phyloP scores from a whole-genome alignment of 2,329 filamentous ascomycete genomes.

The Fusarium longipes region DNA sequence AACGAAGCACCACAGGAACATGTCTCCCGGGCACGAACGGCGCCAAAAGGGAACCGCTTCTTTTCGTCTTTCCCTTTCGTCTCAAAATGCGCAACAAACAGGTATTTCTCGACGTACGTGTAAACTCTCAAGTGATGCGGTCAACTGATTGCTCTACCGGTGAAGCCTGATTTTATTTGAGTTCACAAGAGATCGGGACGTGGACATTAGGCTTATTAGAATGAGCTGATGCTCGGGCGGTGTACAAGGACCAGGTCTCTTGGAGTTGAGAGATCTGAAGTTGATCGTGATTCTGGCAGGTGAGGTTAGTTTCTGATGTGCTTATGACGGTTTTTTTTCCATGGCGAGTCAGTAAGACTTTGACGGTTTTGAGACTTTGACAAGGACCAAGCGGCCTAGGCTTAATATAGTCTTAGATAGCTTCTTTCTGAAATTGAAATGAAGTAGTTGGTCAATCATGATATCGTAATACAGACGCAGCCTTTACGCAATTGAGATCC shows the following conservation, averaged over 20 bases:
- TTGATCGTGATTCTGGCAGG: slow-evolving; percentile 4
- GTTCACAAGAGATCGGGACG: background rate
- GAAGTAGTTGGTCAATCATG: background rate
- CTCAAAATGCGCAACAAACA: background rate
- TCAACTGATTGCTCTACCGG: slow-evolving; percentile 11
- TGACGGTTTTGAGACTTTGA: background rate
- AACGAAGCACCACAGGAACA: slow-evolving; percentile 2
- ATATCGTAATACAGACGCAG: background rate
- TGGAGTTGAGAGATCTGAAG: background rate
- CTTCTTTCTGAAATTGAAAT: background rate
- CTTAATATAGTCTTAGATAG: background rate
- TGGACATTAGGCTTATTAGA: background rate
- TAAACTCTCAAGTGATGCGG: background rate
- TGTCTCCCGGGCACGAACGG: background rate
- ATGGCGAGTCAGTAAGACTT: slow-evolving; percentile 13
- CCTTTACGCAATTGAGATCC: background rate
- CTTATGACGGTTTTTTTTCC: background rate
- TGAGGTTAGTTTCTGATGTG: background rate
- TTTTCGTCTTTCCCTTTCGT: background rate
- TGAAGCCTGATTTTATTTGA: slow-evolving; percentile 12
- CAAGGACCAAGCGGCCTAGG: background rate
- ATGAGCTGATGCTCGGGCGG: slow-evolving; percentile 3
- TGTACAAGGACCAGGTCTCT: slow-evolving; percentile 10
- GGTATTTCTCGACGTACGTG: slow-evolving; percentile 12
- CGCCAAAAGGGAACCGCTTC: background rate